These are phyloP conservation scores for Seminavis robusta DNA, from an alignment of 108 stramenopile species.

Conservation along the genomic window DNA sequence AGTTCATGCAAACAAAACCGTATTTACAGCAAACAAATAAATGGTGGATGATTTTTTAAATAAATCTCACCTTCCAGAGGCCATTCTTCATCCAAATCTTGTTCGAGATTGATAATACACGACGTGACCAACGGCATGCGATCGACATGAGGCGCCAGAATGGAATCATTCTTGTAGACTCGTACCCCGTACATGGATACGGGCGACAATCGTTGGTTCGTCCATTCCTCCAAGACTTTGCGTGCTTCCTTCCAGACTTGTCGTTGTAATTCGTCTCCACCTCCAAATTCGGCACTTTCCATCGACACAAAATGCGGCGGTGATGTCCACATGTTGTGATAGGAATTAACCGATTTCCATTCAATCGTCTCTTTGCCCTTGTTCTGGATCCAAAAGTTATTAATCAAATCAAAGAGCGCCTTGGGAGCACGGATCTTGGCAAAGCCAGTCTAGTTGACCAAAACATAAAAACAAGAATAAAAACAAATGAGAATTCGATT, in stretches of 20 bases:
- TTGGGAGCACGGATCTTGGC: constrained; percentile 64
- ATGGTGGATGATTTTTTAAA: no score
- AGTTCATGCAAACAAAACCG: neutral
- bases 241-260: constrained; percentile 37
- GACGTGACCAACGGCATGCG: constrained; percentile 78
- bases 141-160: constrained; percentile 89
- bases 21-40: no score
- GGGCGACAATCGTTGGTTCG: constrained; percentile 36
- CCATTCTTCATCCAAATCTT: constrained; percentile 79
- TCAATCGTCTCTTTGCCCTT: constrained; percentile 33
- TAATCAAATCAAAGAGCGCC: constrained; percentile 51
- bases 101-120: constrained; percentile 78
- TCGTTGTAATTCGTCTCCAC: constrained; percentile 23
- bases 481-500: no score
- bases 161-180: constrained; percentile 59
- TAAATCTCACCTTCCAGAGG: constrained; percentile 3
- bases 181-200: constrained; percentile 79
- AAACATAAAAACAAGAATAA: no score
- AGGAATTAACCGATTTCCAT: constrained; percentile 49
- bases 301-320: constrained; percentile 69
- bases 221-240: constrained; percentile 56
- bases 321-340: constrained; percentile 46
- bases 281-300: constrained; percentile 53
- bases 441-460: constrained; percentile 70
- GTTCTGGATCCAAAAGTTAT: constrained; percentile 62